Conservation (phyloP, 2,329 filamentous ascomycete genomes). For the Sporothrix mexicana region DNA sequence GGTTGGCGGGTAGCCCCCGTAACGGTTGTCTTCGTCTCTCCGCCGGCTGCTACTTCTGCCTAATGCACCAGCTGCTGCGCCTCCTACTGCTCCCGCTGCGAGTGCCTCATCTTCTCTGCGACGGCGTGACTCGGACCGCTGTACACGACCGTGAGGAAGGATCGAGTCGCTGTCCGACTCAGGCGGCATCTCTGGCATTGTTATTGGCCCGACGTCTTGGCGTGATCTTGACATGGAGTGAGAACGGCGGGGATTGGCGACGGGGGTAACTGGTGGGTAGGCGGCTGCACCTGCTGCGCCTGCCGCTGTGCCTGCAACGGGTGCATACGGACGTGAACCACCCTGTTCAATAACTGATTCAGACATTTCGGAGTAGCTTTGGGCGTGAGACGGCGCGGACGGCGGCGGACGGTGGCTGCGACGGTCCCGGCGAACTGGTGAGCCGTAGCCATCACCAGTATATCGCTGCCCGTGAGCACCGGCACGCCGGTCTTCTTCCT, state of each 20-base stretch:
- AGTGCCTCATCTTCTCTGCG: slow-evolving; percentile 54
- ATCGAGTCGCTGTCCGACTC: slow-evolving; percentile 57
- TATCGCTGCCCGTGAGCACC: slow-evolving; percentile 66
- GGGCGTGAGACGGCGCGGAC: slow-evolving; percentile 36
- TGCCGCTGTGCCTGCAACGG: slow-evolving; percentile 38
- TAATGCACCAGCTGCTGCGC: slow-evolving; percentile 38
- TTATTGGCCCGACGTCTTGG: slow-evolving; percentile 46
- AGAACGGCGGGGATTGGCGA: slow-evolving; percentile 30
- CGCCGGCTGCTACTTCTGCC: slow-evolving; percentile 30
- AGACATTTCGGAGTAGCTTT: slow-evolving; percentile 40
- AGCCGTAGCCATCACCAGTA: slow-evolving; percentile 69
- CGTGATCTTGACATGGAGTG: slow-evolving; percentile 51
- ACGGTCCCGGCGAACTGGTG: slow-evolving; percentile 52
- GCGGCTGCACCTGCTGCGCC: not conserved
- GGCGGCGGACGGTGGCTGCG: slow-evolving; percentile 42
- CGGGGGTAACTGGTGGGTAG: slow-evolving; percentile 16
- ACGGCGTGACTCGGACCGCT: slow-evolving; percentile 53
- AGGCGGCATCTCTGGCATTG: slow-evolving; percentile 62
- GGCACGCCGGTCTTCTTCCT: slow-evolving; percentile 60
- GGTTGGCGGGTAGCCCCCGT: slow-evolving; percentile 33
- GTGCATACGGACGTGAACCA: slow-evolving; percentile 38
- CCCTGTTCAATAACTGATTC: slow-evolving; percentile 50
- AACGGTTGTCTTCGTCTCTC: slow-evolving; percentile 27
- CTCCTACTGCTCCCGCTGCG: slow-evolving; percentile 53
- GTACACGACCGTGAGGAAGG: slow-evolving; percentile 48